Base-by-base conservation (phyloP, 1,139 yeast genomes). In the Schwanniomyces etchellsii region DNA sequence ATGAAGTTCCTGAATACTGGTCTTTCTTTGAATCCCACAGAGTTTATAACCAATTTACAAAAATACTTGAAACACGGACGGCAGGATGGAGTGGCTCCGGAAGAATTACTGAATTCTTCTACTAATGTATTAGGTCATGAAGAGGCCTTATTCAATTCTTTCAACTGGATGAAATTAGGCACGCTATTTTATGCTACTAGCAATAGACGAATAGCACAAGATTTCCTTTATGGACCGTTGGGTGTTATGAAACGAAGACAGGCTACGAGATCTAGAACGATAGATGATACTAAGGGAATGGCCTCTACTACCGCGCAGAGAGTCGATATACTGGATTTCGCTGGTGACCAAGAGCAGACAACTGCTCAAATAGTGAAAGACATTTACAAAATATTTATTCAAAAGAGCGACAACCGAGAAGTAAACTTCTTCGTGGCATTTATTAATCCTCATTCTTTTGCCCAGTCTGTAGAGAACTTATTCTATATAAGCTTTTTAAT, bases 401-500 rank as follows among this genome's bases (percentile, higher is more conserved):
- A 50, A 38, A 39, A 64, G 52, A 50, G 45, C 17, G 41, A 36
- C 4, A 42, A 53, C 1, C 47, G 50, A 5, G 70, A 68, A 2
- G 64, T 86, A 7, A 77, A 76, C 36, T 60, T 86, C 32, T 83
- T 75, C 48, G 61, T 67, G 37, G 80, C 83, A 43, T 72, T 85
- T 36, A 63, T 88, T 23, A 77, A 89, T 47, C 96, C 96, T 0
- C 34, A 57, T 5, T 80, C 91, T 4, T 89, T 81, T 54, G 67
- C 82, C 2, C 89, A 82, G 48, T 74, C 91, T 4, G 77, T 88
- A 4, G 96, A 89, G 48, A 86, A 85, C 48, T 57, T 89, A 42
- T 89, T 88, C 48, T 83, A 80, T 47, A 70, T 84, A 2, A 82
- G 95, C 50, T 88, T 88, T 47, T 59, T 89, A 29, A 72, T 86